Base-by-base conservation (phyloP, 495 filamentous ascomycete species). In the Penicillium alfredii region DNA sequence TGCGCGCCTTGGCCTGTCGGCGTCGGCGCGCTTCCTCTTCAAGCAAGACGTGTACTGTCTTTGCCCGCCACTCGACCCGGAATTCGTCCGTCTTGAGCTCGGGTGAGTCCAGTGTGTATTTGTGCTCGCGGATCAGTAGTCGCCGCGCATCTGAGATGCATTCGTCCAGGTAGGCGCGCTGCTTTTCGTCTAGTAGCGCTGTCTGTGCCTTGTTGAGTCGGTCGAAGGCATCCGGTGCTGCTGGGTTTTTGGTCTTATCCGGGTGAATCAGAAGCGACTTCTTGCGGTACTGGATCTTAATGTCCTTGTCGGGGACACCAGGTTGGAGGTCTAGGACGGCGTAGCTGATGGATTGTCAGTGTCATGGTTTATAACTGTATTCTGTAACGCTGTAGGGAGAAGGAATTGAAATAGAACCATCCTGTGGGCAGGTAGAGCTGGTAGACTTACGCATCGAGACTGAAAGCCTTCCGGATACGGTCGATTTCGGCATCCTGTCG, bases 211-310 rank as follows among this genome's bases (percentile, higher is more conserved):
- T 94, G 58, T 94, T 94, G 4, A 99, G 78, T 2, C 88, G 80
- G 65, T 99, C 92, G 58, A 99, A 99, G 45, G 92, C 93, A 51
- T 96, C 89, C 1, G 92, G 90, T 6, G 92, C 92, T 18, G 69
- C 73, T 1, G 86, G 85, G 59, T 99, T 97, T 47, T 78, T 79
- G 33, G 93, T 96, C 64, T 97, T 97, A 66, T 99, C 92, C 8
- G 92, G 92, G 68, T 99, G 92, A 69, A 99, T 97, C 4, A 99
- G 78, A 20, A 99, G 81, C 10, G 92, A 99, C 58, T 94, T 97
- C 50, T 82, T 88, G 65, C 92, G 87, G 71, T 96, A 99, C 57
- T 74, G 70, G 42, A 79, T 64, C 64, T 96, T 97, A 70, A 99
- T 97, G 66, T 97, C 93, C 36, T 86, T 88, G 49, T 96, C 92